Evolutionary conservation across 345 rosid species (phyloP).

Genomic region (Ceriops decandra): DNA sequence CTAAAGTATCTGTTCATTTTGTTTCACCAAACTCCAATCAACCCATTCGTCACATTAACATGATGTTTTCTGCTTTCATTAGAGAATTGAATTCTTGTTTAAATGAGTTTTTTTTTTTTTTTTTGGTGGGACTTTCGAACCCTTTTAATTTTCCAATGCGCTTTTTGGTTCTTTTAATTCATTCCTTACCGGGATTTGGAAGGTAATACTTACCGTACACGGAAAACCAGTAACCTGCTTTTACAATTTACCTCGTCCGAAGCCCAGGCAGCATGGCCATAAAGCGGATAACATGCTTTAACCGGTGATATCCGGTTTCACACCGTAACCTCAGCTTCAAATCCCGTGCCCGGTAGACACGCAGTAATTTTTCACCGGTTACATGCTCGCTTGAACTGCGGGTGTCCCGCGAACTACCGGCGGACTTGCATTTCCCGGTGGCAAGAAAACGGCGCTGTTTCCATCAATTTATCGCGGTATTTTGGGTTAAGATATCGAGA

Average conservation of each 20-base stretch:
- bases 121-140: neutral
- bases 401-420: conserved; percentile 50
- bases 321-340: conserved; percentile 29
- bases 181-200: neutral
- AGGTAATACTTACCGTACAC: conserved; percentile 10
- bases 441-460: conserved; percentile 27
- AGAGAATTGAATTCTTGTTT: neutral
- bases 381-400: conserved; percentile 35
- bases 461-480: conserved; percentile 7
- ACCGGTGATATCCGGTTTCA: conserved; percentile 27
- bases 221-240: conserved; percentile 5
- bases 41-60: no score
- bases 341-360: conserved; percentile 29
- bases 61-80: no score
- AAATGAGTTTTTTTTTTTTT: no score
- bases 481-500: neutral
- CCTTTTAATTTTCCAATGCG: neutral
- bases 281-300: no score
- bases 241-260: neutral
- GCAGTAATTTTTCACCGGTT: conserved; percentile 38
- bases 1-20: no score
- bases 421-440: conserved; percentile 32
- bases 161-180: neutral
- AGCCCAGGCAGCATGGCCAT: neutral
- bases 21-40: no score